Base-by-base conservation (phyloP, 805 yeast species). In the Kluyveromyces dobzhanskii region DNA sequence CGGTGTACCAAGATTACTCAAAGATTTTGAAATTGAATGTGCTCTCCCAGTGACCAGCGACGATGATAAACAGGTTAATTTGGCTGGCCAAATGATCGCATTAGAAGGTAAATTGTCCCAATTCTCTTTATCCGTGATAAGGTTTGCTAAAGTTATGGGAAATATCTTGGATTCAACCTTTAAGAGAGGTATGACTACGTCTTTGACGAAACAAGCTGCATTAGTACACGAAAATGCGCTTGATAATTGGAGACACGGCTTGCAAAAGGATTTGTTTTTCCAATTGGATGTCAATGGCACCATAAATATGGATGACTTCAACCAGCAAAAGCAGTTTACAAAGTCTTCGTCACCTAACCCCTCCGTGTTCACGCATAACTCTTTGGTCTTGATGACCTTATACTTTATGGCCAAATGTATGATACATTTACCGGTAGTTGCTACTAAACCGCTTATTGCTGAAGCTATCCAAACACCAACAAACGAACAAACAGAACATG, bases 11-110 rank as follows among this genome's bases (percentile, higher is more conserved):
- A 66, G 94, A 45, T 61, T 85, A 35, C 61, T 86, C 19, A 81
- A 81, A 51, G 95, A 85, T 54, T 76, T 75, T 50, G 94, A 85
- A 56, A 76, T 86, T 37, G 94, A 85, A 56, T 85, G 95, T 66
- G 88, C 90, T 1, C 61, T 83, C 50, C 95, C 96, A 1, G 76
- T 81, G 37, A 63, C 74, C 24, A 69, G 65, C 36, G 75, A 71
- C 32, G 79, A 76, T 50, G 67, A 76, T 46, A 70, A 76, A 45
- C 70, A 76, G 25, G 73, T 78, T 42, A 78, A 77, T 53, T 42
- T 45, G 13, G 46, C 48, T 13, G 47, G 43, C 16, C 46, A 43
- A 73, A 79, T 52, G 67, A 73, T 39, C 28, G 71, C 78, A 11
- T 66, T 82, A 42, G 83, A 78, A 37, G 90, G 90, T 38, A 78